phyloP scores from a whole-genome alignment of 2,329 filamentous ascomycete species.

The Xylariaceae sp. region DNA sequence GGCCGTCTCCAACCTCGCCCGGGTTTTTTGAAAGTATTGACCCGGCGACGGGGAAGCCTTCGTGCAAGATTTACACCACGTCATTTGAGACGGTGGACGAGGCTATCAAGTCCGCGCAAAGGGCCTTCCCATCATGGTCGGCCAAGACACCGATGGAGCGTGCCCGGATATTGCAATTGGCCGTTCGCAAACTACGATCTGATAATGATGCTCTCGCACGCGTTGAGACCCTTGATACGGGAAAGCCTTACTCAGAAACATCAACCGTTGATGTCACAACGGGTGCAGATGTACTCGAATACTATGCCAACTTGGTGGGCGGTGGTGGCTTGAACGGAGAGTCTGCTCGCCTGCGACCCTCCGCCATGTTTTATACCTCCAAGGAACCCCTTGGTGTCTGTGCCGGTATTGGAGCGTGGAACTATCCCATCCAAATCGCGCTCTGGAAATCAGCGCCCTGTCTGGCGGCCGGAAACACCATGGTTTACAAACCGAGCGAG shows the following conservation, averaged over 20 bases:
- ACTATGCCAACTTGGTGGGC: slow-evolving; percentile 74
- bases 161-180: slow-evolving; percentile 70
- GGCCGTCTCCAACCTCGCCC: slow-evolving; percentile 52
- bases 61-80: slow-evolving; percentile 68
- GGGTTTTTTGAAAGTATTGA: slow-evolving; percentile 67
- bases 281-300: slow-evolving; percentile 79
- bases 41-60: slow-evolving; percentile 61
- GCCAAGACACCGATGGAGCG: slow-evolving; percentile 67
- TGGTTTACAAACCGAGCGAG: slow-evolving; percentile 88
- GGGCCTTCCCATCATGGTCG: slow-evolving; percentile 72
- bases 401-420: slow-evolving; percentile 84
- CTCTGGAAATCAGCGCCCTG: slow-evolving; percentile 86
- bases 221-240: slow-evolving; percentile 78
- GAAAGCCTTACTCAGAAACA: slow-evolving; percentile 80
- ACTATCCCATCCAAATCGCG: slow-evolving; percentile 86
- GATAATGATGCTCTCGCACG: slow-evolving; percentile 75
- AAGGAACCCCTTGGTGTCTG: slow-evolving; percentile 80
- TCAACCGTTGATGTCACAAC: slow-evolving; percentile 77
- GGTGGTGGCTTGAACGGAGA: slow-evolving; percentile 76
- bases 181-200: slow-evolving; percentile 65
- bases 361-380: slow-evolving; percentile 76
- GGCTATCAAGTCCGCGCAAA: slow-evolving; percentile 63
- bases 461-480: slow-evolving; percentile 78
- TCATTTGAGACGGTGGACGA: slow-evolving; percentile 62
- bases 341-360: slow-evolving; percentile 64